Evolutionary conservation across 805 yeast species (phyloP), one percentile per base, ranked within the genome.

Genomic region (Starmerella sirachaensis): DNA sequence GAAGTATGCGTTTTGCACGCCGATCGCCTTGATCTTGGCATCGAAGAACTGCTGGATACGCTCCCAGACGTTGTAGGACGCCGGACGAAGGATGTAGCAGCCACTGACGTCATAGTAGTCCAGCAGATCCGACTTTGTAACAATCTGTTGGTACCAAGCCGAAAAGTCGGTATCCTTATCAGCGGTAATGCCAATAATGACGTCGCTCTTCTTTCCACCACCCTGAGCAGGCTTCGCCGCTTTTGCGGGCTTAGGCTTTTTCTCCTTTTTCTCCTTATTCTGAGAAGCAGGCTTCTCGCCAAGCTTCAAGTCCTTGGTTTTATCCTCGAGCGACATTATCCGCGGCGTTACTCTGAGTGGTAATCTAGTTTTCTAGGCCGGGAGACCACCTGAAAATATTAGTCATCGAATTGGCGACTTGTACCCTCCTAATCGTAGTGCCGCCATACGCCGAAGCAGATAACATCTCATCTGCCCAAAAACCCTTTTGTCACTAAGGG

Each of bases 31-130:
- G 65, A 91, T 91, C 50, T 69, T 66, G 18, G 52, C 63, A 63
- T 91, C 81, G 59, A 91, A 88, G 76, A 76, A 91, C 51, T 64
- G 67, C 66, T 86, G 97, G 56, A 91, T 88, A 44, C 69, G 65
- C 68, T 91, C 98, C 99, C 99, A 91, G 43, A 91, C 75, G 42
- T 77, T 65, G 62, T 84, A 91, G 8, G 97, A 86, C 51, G 86
- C 81, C 40, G 99, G 99, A 64, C 96, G 79, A 70, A 91, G 68
- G 55, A 91, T 91, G 63, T 91, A 91, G 69, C 99, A 91, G 53
- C 99, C 99, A 36, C 96, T 85, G 35, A 91, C 97, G 58, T 93
- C 98, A 58, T 91, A 91, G 69, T 91, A 91, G 60, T 93, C 98
- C 54, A 91, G 71, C 94, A 93, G 83, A 63, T 91, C 99, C 63